These are phyloP conservation scores for Solanum tarapatanum DNA, from an alignment of 257 asterid species.

Conservation along the genomic window DNA sequence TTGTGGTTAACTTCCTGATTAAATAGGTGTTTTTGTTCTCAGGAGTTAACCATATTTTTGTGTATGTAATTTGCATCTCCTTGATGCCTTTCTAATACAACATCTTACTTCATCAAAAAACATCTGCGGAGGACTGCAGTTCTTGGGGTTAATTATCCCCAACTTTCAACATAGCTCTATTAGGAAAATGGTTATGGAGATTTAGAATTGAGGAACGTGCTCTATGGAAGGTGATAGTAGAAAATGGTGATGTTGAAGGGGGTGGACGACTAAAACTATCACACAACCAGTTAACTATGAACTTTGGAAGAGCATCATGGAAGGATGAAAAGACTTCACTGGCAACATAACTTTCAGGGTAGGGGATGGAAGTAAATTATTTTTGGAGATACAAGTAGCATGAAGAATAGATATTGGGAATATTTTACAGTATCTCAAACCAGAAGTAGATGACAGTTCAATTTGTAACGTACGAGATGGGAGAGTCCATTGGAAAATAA, in stretches of 20 bases:
- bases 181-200: background rate
- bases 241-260: background rate
- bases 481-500: background rate
- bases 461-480: background rate
- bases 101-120: too few species aligned
- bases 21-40: too few species aligned
- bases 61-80: too few species aligned
- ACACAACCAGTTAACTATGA: background rate
- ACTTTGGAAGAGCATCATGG: background rate
- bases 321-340: background rate
- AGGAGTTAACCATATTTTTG: too few species aligned
- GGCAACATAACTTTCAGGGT: background rate
- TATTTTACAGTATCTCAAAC: background rate
- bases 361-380: background rate
- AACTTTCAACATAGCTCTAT: background rate
- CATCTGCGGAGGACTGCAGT: background rate
- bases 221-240: background rate
- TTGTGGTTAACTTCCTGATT: too few species aligned
- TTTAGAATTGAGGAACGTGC: background rate
- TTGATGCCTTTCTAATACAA: too few species aligned
- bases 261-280: background rate
- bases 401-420: background rate
- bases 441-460: background rate
- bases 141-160: background rate
- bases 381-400: background rate